Base-by-base conservation (phyloP, 2,329 filamentous ascomycete genomes). In the Harringtonia aguacate region DNA sequence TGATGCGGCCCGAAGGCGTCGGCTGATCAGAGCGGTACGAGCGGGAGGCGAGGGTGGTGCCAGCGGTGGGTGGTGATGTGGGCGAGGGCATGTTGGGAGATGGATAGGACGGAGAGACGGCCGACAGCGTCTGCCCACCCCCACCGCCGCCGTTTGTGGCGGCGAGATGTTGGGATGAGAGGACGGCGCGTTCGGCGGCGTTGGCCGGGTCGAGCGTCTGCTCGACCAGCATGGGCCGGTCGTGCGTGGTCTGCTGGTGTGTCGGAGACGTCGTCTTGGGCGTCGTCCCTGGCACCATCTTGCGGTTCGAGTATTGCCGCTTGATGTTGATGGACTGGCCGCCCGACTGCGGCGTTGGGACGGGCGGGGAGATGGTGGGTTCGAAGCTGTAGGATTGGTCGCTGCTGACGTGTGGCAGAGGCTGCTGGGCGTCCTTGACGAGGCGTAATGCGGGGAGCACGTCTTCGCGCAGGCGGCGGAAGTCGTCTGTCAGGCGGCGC, bases 361-460 rank as follows among this genome's bases (percentile, higher is more conserved):
- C 43, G 2, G 48, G 39, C 1, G 50, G 50, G 4, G 48, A 51
- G 14, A 50, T 41, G 15, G 48, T 49, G 13, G 53, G 43, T 17
- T 61, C 58, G 40, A 68, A 79, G 46, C 59, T 58, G 55, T 76
- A 75, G 36, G 54, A 56, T 47, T 66, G 66, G 44, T 52, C 50
- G 48, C 55, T 67, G 47, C 53, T 64, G 46, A 67, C 51, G 49
- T 70, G 69, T 24, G 89, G 89, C 20, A 97, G 70, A 30, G 90
- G 90, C 58, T 95, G 86, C 51, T 88, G 85, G 54, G 84, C 84
- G 59, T 97, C 89, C 66, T 97, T 97, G 55, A 82, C 84, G 57
- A 95, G 79, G 50, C 89, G 86, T 56, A 95, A 78, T 18, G 94
- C 82, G 4, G 92, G 90, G 28, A 97, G 72, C 57, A 95, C 79